phyloP scores from a whole-genome alignment of 2,329 filamentous ascomycete species.

The Phialophora tarda region DNA sequence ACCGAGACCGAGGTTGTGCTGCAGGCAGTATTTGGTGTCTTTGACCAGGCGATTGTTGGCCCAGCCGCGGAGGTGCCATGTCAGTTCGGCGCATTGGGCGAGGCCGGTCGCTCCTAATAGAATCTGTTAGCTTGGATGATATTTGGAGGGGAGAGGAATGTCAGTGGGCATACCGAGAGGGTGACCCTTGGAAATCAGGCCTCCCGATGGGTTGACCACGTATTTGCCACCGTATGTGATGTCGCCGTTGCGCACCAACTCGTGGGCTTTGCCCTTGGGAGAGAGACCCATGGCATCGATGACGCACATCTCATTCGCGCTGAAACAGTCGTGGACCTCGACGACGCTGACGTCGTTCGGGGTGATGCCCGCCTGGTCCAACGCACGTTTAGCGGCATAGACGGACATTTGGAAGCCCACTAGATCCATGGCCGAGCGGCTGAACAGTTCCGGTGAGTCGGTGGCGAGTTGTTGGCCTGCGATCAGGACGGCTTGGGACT shows the following conservation, averaged over 20 bases:
- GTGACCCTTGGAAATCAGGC: constrained; percentile 94
- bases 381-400: constrained; percentile 71
- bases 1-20: constrained; percentile 92
- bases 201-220: constrained; percentile 91
- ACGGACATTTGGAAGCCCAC: constrained; percentile 87
- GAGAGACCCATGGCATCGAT: constrained; percentile 84
- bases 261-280: constrained; percentile 82
- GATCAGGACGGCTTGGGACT: constrained; percentile 81
- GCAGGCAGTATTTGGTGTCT: constrained; percentile 74
- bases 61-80: constrained; percentile 96
- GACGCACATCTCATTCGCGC: constrained; percentile 88
- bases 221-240: constrained; percentile 87
- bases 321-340: constrained; percentile 97
- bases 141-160: neutral
- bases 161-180: constrained; percentile 68
- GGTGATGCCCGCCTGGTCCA: constrained; percentile 71
- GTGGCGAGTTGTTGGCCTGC: constrained; percentile 89
- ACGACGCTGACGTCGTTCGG: constrained; percentile 77
- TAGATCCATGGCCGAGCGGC: constrained; percentile 79
- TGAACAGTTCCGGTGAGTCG: constrained; percentile 80
- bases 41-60: constrained; percentile 82
- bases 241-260: constrained; percentile 82
- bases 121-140: constrained; percentile 18
- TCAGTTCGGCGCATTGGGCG: constrained; percentile 91
- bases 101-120: constrained; percentile 73